Evolutionary conservation across 2,329 filamentous ascomycete genomes (phyloP).

Genomic region (Daldinia eschscholtzii): DNA sequence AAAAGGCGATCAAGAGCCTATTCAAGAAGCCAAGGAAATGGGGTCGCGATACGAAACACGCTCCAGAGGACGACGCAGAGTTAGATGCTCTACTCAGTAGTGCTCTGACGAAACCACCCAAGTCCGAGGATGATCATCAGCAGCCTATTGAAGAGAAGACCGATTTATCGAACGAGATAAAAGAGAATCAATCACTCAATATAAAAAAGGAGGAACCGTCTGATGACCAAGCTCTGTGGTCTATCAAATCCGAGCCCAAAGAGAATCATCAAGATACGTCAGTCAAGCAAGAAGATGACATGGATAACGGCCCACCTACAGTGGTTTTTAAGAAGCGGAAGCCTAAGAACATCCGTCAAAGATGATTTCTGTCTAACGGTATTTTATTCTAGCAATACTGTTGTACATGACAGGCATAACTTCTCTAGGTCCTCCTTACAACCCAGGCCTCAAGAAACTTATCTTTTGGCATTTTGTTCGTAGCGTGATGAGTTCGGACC

Average conservation of each 20-base stretch:
- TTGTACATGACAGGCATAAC: background rate
- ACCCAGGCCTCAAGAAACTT: background rate
- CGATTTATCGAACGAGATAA: conserved; percentile 55
- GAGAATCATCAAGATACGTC: conserved; percentile 14
- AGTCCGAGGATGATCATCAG: conserved; percentile 44
- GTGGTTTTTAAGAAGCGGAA: conserved; percentile 87
- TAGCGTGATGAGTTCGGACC: background rate
- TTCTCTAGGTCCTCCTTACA: background rate
- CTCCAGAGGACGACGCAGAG: conserved; percentile 65
- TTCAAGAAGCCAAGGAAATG: conserved; percentile 71
- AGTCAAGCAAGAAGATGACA: conserved; percentile 52
- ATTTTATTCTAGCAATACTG: background rate
- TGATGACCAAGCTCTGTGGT: conserved; percentile 38
- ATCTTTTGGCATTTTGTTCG: background rate
- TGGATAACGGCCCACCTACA: conserved; percentile 53
- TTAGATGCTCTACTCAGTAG: conserved; percentile 71
- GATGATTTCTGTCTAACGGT: conserved; percentile 54
- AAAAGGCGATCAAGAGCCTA: conserved; percentile 68
- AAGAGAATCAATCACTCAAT: conserved; percentile 50
- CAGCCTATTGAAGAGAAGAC: conserved; percentile 42
- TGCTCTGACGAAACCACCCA: conserved; percentile 49
- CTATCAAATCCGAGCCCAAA: conserved; percentile 21
- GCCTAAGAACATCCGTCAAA: conserved; percentile 72
- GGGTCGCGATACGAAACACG: conserved; percentile 66
- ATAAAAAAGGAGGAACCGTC: conserved; percentile 60